Evolutionary conservation across 805 yeast genomes (phyloP), one percentile per base, ranked within the genome.

Genomic region (Saccharomycopsis fermentans): DNA sequence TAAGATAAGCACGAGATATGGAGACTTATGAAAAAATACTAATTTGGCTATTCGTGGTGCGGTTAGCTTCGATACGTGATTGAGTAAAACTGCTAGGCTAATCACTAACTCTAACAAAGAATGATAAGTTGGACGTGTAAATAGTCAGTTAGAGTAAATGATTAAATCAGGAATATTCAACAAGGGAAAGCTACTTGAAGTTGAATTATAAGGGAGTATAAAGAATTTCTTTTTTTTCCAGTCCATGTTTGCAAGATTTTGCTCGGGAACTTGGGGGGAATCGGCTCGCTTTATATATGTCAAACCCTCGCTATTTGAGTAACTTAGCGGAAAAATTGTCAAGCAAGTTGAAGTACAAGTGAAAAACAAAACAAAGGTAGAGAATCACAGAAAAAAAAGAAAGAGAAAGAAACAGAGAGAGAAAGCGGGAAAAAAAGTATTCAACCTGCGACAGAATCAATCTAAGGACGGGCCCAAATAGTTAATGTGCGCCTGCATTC

Each of bases 301-400:
- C 29, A 35, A 24, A 19, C 12, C 17, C 63, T 60, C 63, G 63
- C 63, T 60, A 60, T 17, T 54, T 60, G 37, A 58, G 60, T 60
- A 58, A 60, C 63, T 60, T 60, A 60, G 61, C 55, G 63, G 63
- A 60, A 60, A 27, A 39, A 16, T 52, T 35, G 29, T 24, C 12
- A 35, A 21, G 12, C 26, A 32, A 17, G 36, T 29, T 26, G 36
- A 26, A 26, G 34, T n/a, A 17, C 39, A 34, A 17, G 4, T 19
- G 6, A 32, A 24, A 40, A 39, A n/a, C 11, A 17, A 4, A 52
- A 24, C 12, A 36, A 40, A 4, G 17, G 27, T 5, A 11, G 32
- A 26, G 14, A 17, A 17, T 11, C 19, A 37, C 8, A 43, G 36
- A 29, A 48, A 32, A 6, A 17, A 26, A 32, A 26, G 17, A 37